A percentile compares a stretch with the other conserved stretches of the same genome.
phyloP scores from a whole-genome alignment of 164 flowering plant genomes.

The Magnolia sinica region DNA sequence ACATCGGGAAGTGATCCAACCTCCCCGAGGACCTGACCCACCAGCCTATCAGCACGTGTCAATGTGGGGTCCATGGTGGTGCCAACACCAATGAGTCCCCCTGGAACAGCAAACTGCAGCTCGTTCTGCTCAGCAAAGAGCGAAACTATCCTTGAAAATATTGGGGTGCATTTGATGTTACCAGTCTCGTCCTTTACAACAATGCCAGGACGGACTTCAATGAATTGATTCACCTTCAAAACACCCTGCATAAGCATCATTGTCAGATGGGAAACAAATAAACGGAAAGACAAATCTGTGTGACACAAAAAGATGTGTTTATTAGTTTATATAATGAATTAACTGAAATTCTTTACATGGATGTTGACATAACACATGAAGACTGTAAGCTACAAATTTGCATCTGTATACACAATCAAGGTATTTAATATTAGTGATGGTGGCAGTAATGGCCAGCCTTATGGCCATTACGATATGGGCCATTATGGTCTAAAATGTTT shows the following conservation, averaged over 20 bases:
- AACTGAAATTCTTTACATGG: too few relatives aligned
- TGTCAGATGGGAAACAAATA: not conserved
- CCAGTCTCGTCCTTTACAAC: slow-evolving; percentile 80
- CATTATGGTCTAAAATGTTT: too few relatives aligned
- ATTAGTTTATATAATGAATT: too few relatives aligned
- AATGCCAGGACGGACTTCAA: slow-evolving; percentile 93
- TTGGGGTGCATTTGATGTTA: slow-evolving; percentile 77
- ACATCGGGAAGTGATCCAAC: slow-evolving; percentile 94
- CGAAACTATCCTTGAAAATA: slow-evolving; percentile 82
- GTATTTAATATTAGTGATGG: too few relatives aligned
- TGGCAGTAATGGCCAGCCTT: too few relatives aligned
- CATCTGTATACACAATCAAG: too few relatives aligned
- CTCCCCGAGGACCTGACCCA: slow-evolving; percentile 97
- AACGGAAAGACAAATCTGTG: not conserved
- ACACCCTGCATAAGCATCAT: slow-evolving; percentile 54
- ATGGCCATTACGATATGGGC: too few relatives aligned
- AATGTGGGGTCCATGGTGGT: slow-evolving; percentile 91
- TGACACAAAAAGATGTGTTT: too few relatives aligned
- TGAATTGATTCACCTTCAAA: slow-evolving; percentile 70
- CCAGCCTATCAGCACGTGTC: slow-evolving; percentile 96
- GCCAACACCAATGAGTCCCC: slow-evolving; percentile 95
- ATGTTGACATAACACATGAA: too few relatives aligned
- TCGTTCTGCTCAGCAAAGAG: slow-evolving; percentile 88
- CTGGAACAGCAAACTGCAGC: slow-evolving; percentile 90
- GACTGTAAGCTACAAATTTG: too few relatives aligned